Conservation (phyloP, 345 rosid genomes). For the Bruguiera sexangula region DNA sequence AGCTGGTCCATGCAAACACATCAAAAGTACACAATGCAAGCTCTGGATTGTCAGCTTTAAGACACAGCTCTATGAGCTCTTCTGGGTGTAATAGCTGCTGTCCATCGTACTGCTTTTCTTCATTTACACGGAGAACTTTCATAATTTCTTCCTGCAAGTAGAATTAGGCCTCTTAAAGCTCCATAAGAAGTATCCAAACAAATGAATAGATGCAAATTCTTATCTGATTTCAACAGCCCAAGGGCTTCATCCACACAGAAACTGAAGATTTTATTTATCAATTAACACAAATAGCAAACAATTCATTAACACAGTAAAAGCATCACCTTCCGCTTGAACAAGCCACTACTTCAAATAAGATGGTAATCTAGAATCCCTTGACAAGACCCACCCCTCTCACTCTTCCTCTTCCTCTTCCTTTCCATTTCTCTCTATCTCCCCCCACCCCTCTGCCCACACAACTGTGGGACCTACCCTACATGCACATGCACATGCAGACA, state of each 20-base stretch:
- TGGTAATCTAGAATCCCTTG: no score
- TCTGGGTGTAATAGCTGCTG: conserved; percentile 58
- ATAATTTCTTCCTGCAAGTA: conserved; percentile 63
- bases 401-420: no score
- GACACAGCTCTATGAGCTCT: conserved; percentile 69
- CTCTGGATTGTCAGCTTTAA: conserved; percentile 44
- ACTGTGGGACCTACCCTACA: no score
- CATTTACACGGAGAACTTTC: conserved; percentile 38
- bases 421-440: no score
- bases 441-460: no score
- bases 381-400: no score
- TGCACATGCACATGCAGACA: no score
- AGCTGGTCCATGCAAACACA: conserved; percentile 87
- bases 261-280: no score
- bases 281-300: no score
- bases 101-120: conserved; percentile 30
- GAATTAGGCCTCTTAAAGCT: not conserved
- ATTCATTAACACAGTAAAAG: no score
- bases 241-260: not conserved
- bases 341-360: no score
- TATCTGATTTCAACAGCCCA: not conserved
- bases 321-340: no score
- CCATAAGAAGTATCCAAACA: not conserved
- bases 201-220: not conserved
- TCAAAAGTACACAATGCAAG: conserved; percentile 65